Conservation (phyloP, 2,329 filamentous ascomycete species). For the Penicillium verrucosum region DNA sequence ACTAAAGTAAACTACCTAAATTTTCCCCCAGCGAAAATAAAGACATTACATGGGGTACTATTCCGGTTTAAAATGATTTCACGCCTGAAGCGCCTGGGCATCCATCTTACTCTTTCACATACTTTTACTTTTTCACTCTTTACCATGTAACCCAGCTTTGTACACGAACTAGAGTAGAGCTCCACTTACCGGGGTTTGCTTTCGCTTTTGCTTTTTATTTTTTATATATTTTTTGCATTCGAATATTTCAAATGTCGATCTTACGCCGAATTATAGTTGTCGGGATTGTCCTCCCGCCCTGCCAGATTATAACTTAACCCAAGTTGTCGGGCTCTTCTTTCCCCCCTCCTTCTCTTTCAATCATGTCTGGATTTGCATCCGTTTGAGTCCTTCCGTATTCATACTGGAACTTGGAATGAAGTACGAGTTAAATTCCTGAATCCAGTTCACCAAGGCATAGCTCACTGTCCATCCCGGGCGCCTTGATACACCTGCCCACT, state of each 20-base stretch:
- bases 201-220: slow-evolving; percentile 2
- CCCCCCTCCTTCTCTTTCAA: background rate
- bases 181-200: slow-evolving; percentile 17
- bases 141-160: slow-evolving; percentile 16
- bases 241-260: slow-evolving; percentile 21
- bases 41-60: background rate
- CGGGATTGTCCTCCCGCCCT: slow-evolving; percentile 29
- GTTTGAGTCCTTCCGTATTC: slow-evolving; percentile 1
- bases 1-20: too few relatives aligned
- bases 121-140: background rate
- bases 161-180: slow-evolving; percentile 12
- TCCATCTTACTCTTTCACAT: background rate
- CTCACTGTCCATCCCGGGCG: slow-evolving; percentile 1
- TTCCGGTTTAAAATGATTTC: background rate
- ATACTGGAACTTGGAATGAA: slow-evolving; percentile 13
- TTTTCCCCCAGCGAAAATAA: background rate
- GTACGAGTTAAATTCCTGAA: slow-evolving; percentile 5
- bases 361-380: slow-evolving; percentile 1
- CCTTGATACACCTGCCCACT: background rate
- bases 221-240: slow-evolving; percentile 1
- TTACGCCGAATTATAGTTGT: slow-evolving; percentile 25
- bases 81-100: slow-evolving; percentile 5
- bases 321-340: slow-evolving; percentile 33
- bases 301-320: slow-evolving; percentile 39
- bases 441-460: slow-evolving; percentile 1